Conservation (phyloP, 495 filamentous ascomycete genomes). For the Aspergillus sparsus region DNA sequence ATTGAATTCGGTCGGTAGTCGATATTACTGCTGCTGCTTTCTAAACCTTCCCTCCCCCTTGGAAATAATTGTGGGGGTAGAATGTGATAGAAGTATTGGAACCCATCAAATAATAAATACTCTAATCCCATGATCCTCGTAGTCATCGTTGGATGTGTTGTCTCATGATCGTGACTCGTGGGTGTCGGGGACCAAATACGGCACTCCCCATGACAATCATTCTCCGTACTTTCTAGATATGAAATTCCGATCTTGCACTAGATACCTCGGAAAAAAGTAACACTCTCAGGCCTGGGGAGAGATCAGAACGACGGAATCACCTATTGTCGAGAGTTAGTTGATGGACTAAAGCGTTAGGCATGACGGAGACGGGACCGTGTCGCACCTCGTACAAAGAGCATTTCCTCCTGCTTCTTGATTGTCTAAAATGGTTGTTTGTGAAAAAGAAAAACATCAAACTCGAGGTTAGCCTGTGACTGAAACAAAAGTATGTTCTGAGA, state of each 20-base stretch:
- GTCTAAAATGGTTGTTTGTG: constrained; percentile 61
- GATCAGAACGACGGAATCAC: constrained; percentile 95
- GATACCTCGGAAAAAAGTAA: not conserved
- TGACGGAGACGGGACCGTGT: constrained; percentile 11
- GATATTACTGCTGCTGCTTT: not conserved
- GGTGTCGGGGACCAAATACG: constrained; percentile 12
- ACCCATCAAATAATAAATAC: not conserved
- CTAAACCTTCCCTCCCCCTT: not conserved
- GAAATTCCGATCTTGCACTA: constrained; percentile 19
- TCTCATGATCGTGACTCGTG: constrained; percentile 35
- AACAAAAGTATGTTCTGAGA: not conserved
- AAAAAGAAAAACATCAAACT: too few relatives aligned
- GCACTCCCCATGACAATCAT: not conserved
- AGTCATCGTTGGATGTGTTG: constrained; percentile 27
- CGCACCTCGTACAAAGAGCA: constrained; percentile 97
- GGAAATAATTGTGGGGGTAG: not conserved
- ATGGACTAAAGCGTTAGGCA: not conserved
- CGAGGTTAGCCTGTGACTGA: constrained; percentile 15
- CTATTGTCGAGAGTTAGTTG: constrained; percentile 44
- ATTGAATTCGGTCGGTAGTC: not conserved
- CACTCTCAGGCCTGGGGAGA: constrained; percentile 65
- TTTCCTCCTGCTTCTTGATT: constrained; percentile 93
- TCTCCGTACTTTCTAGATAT: not conserved
- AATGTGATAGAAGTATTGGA: constrained; percentile 1
- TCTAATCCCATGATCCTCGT: not conserved